phyloP scores from a whole-genome alignment of 2,329 filamentous ascomycete species.

The Cadophora malorum region DNA sequence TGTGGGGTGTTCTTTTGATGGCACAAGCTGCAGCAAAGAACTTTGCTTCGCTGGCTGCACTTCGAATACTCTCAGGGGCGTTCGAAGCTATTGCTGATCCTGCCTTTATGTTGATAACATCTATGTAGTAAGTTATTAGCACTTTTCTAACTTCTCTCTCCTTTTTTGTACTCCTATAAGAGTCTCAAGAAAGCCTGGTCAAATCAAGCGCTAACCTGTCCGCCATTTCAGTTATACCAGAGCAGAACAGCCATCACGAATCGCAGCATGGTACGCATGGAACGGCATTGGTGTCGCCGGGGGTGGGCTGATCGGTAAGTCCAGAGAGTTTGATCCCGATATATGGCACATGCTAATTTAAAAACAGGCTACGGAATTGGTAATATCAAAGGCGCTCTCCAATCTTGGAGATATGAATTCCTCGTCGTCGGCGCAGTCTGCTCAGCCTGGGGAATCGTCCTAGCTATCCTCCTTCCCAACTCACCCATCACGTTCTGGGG shows the following conservation, averaged over 20 bases:
- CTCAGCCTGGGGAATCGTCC: constrained; percentile 24
- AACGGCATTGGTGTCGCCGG: constrained; percentile 68
- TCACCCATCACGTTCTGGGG: constrained; percentile 53
- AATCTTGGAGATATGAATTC: constrained; percentile 72
- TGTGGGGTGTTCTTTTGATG: constrained; percentile 20
- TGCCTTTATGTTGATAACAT: constrained; percentile 67
- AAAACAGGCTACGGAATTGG: constrained; percentile 59
- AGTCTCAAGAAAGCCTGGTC: too few species aligned
- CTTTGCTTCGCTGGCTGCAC: constrained; percentile 12
- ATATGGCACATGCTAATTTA: neutral
- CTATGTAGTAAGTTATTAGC: constrained; percentile 56
- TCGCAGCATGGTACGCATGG: constrained; percentile 62
- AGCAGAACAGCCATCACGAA: constrained; percentile 65
- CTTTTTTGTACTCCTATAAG: too few species aligned
- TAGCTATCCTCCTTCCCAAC: constrained; percentile 65
- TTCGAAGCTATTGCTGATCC: constrained; percentile 45
- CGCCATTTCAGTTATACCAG: constrained; percentile 55
- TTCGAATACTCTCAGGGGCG: constrained; percentile 3
- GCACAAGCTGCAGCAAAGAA: constrained; percentile 18
- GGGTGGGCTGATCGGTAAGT: constrained; percentile 56
- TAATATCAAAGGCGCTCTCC: constrained; percentile 60
- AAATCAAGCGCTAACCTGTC: neutral
- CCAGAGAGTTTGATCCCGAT: neutral
- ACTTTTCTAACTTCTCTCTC: too few species aligned
- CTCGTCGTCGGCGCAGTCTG: constrained; percentile 56